These are phyloP conservation scores for Neofusicoccum laricinum DNA, from an alignment of 2,329 filamentous ascomycete genomes.

Conservation along the genomic window DNA sequence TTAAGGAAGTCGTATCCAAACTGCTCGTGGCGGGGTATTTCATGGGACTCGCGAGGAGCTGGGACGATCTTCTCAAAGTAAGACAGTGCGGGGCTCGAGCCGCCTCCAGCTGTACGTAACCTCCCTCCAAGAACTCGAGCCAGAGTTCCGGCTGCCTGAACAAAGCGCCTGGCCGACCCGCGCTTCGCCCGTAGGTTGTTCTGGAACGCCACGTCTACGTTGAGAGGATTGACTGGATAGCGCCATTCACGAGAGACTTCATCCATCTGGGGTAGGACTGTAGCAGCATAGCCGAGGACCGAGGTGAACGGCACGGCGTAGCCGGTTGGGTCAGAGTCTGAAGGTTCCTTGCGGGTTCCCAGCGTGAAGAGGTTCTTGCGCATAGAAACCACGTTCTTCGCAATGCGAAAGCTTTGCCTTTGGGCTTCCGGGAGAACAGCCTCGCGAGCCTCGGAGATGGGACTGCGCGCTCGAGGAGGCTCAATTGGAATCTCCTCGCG, in stretches of 20 bases:
- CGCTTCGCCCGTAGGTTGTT: slow-evolving; percentile 56
- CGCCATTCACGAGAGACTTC: slow-evolving; percentile 55
- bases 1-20: slow-evolving; percentile 66
- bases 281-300: slow-evolving; percentile 37
- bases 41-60: slow-evolving; percentile 36
- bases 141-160: slow-evolving; percentile 60
- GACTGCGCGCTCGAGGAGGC: slow-evolving; percentile 24
- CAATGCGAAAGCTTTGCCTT: slow-evolving; percentile 53
- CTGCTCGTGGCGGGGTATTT: slow-evolving; percentile 40
- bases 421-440: slow-evolving; percentile 52
- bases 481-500: slow-evolving; percentile 56
- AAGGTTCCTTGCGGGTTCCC: slow-evolving; percentile 20
- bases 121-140: slow-evolving; percentile 55
- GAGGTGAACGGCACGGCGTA: slow-evolving; percentile 44
- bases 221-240: slow-evolving; percentile 57
- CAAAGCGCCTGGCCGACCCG: slow-evolving; percentile 57
- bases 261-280: slow-evolving; percentile 55
- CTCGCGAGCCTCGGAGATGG: slow-evolving; percentile 38
- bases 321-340: slow-evolving; percentile 28
- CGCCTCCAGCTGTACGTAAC: slow-evolving; percentile 43
- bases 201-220: slow-evolving; percentile 53
- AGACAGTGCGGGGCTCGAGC: slow-evolving; percentile 28
- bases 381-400: slow-evolving; percentile 53
- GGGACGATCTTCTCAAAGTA: slow-evolving; percentile 49
- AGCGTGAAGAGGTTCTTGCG: slow-evolving; percentile 56